Conservation (phyloP, 148 eudicot genomes). For the Rhododendron griersonianum region DNA sequence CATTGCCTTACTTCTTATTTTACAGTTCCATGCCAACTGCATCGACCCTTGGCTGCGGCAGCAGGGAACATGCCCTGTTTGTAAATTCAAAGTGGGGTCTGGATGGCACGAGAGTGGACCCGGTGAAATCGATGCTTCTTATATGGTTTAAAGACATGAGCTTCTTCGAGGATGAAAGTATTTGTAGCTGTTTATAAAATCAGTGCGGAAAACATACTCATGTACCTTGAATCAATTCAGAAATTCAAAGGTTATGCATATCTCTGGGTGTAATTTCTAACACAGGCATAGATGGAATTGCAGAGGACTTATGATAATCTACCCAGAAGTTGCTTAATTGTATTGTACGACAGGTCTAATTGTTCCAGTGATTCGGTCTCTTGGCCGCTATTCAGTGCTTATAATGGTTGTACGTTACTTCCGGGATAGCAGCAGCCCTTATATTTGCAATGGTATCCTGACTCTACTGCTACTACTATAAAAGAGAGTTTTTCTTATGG, state of each 20-base stretch:
- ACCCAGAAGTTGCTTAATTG: neutral
- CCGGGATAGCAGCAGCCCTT: neutral
- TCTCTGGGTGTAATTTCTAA: neutral
- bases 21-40: slow-evolving; percentile 89
- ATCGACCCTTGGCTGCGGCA: slow-evolving; percentile 95
- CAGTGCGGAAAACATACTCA: neutral
- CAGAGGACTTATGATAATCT: neutral
- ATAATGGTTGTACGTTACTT: neutral
- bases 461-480: neutral
- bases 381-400: neutral
- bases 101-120: slow-evolving; percentile 53
- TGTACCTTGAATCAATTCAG: neutral
- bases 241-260: neutral
- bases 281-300: neutral
- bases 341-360: neutral
- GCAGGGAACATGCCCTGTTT: slow-evolving; percentile 94
- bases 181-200: neutral
- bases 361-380: neutral
- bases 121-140: slow-evolving; percentile 47
- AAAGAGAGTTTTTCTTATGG: neutral
- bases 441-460: neutral
- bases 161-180: neutral
- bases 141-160: slow-evolving; percentile 40
- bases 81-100: slow-evolving; percentile 73
- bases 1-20: neutral